phyloP scores from a whole-genome alignment of 768 basidiomycete species.

The Boletus patriciae region DNA sequence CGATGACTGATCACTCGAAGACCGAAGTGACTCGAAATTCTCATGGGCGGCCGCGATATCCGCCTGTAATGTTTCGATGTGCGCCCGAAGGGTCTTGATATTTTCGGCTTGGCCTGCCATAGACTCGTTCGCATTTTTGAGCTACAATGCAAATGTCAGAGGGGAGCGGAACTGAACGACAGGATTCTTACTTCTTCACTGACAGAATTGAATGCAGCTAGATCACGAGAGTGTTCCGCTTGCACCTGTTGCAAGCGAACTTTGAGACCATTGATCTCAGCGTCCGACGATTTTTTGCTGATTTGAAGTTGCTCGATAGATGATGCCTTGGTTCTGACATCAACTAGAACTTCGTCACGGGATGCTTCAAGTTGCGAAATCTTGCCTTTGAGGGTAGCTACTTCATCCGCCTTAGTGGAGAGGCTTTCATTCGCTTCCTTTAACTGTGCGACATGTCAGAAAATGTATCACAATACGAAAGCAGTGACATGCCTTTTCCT shows the following conservation, averaged over 20 bases:
- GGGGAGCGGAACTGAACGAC: neutral
- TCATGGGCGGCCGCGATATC: conserved; percentile 52
- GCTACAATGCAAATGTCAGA: conserved; percentile 38
- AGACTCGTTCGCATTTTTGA: conserved; percentile 47
- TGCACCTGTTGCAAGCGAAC: conserved; percentile 41
- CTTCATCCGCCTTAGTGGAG: conserved; percentile 48
- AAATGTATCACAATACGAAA: neutral
- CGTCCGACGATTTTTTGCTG: conserved; percentile 50
- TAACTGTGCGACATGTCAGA: conserved; percentile 44
- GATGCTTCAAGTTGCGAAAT: conserved; percentile 49
- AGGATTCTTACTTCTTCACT: conserved; percentile 50
- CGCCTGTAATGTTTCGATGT: conserved; percentile 50
- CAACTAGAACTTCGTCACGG: conserved; percentile 46
- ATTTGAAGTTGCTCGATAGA: conserved; percentile 47
- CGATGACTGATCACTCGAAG: conserved; percentile 44
- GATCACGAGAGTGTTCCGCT: conserved; percentile 25
- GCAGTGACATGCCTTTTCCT: conserved; percentile 49
- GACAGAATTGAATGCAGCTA: conserved; percentile 40
- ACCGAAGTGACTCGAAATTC: conserved; percentile 50
- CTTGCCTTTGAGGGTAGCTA: conserved; percentile 54
- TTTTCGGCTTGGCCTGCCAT: conserved; percentile 43
- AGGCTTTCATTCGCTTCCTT: conserved; percentile 55
- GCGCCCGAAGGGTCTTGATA: conserved; percentile 48
- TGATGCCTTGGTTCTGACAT: conserved; percentile 47
- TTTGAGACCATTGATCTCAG: conserved; percentile 45